Evolutionary conservation across 2,329 filamentous ascomycete genomes (phyloP).

Genomic region (Phialocephala subalpina): DNA sequence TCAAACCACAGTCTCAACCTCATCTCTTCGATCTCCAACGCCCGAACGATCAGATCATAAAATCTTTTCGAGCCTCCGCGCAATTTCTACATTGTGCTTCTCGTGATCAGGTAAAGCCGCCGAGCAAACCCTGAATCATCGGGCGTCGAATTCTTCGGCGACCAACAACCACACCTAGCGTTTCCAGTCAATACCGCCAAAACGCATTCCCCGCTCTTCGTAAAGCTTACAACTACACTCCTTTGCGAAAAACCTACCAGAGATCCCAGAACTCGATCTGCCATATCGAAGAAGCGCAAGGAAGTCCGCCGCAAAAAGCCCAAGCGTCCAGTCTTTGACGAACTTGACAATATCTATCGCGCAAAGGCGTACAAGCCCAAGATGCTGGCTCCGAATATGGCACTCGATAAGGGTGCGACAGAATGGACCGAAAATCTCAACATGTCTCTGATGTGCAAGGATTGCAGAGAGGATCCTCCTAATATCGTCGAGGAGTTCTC

Average conservation of each 20-base stretch:
- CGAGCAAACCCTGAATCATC: conserved; percentile 17
- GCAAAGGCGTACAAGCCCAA: conserved; percentile 52
- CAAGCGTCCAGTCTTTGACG: conserved; percentile 50
- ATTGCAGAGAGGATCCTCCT: conserved; percentile 92
- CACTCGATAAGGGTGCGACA: conserved; percentile 31
- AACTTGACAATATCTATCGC: conserved; percentile 53
- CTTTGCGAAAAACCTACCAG: conserved; percentile 48
- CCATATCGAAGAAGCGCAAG: conserved; percentile 44
- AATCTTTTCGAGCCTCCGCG: neutral
- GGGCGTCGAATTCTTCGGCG: conserved; percentile 32
- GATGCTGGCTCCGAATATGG: conserved; percentile 53
- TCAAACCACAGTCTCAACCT: neutral
- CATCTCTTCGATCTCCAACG: conserved; percentile 1
- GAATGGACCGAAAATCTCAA: conserved; percentile 76
- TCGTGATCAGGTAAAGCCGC: conserved; percentile 13
- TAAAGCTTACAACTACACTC: conserved; percentile 59
- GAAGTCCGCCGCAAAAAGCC: conserved; percentile 47
- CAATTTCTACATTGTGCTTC: conserved; percentile 10
- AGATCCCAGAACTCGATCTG: conserved; percentile 40
- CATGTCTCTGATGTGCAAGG: conserved; percentile 83
- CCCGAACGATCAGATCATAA: conserved; percentile 6
- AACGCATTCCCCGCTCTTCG: conserved; percentile 76
- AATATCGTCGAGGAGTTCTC: conserved; percentile 94
- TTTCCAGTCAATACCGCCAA: conserved; percentile 58
- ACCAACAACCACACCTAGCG: conserved; percentile 22